Evolutionary conservation across 164 flowering plant species (phyloP).

Genomic region (Stephania yunnanensis): DNA sequence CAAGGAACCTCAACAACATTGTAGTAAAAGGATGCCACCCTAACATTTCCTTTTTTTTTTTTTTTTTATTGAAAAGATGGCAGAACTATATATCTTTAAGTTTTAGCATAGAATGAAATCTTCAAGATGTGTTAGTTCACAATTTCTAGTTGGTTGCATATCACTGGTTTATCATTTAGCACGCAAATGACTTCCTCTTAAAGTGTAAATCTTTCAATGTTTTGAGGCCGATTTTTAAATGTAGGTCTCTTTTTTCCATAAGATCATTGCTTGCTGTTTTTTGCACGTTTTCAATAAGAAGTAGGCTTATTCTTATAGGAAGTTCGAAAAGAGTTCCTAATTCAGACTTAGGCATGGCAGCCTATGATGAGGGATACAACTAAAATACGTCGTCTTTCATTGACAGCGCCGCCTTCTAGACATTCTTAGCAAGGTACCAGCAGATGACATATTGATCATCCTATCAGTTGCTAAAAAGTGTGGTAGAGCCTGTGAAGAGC

Average conservation of each 20-base stretch:
- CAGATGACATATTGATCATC: slow-evolving; percentile 64
- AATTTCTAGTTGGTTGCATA: no score
- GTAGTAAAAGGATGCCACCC: no score
- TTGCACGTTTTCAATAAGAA: background rate
- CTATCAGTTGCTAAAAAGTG: slow-evolving; percentile 61
- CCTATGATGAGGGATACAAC: background rate
- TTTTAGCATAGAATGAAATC: no score
- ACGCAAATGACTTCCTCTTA: no score
- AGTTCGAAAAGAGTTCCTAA: background rate
- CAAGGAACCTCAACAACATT: no score
- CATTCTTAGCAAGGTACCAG: slow-evolving; percentile 57
- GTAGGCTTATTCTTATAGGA: background rate
- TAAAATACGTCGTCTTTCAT: background rate
- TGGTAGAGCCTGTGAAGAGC: slow-evolving; percentile 43
- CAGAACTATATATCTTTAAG: no score
- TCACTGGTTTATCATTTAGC: no score
- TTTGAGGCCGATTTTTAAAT: no score
- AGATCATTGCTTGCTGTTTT: background rate
- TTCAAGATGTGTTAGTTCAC: no score
- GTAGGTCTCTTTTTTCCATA: background rate
- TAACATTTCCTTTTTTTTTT: no score
- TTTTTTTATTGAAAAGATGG: no score
- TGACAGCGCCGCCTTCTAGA: slow-evolving; percentile 60
- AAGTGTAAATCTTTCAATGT: no score
- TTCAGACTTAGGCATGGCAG: background rate